Percentiles rank a stretch among this genome's conserved stretches.
These are phyloP conservation scores for Trichoderma orchidacearum DNA, from an alignment of 495 filamentous ascomycete genomes.

Conservation along the genomic window DNA sequence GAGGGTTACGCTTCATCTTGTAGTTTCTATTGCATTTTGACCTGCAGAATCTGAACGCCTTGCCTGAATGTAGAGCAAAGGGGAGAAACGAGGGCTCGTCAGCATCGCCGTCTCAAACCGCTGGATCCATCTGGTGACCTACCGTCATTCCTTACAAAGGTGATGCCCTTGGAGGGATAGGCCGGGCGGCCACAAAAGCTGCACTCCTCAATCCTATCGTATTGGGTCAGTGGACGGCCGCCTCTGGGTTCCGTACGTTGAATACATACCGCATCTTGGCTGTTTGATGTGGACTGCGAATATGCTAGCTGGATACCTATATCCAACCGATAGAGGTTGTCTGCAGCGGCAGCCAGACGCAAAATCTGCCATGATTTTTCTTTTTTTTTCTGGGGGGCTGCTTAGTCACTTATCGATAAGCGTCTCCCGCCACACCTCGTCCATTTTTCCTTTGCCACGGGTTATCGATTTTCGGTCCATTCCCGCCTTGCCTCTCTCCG, in stretches of 20 bases:
- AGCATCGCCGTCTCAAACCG: no score
- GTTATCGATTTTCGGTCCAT: no score
- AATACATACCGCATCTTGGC: neutral
- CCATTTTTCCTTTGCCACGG: no score
- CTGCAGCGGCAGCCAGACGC: neutral
- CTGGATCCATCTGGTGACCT: no score
- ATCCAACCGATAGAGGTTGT: neutral
- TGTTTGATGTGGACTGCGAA: neutral
- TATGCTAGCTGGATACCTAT: neutral
- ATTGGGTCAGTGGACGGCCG: no score
- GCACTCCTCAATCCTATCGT: neutral
- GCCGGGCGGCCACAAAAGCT: constrained; percentile 69
- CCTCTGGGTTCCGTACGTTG: no score
- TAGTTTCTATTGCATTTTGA: constrained; percentile 96
- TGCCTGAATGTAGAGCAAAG: constrained; percentile 23
- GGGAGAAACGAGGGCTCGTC: no score
- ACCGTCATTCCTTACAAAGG: constrained; percentile 56
- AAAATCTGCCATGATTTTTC: neutral
- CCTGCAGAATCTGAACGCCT: constrained; percentile 61
- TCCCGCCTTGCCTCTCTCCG: no score
- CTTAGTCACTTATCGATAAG: neutral
- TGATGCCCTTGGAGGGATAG: constrained; percentile 85
- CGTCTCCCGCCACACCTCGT: neutral
- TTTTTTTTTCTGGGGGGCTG: no score
- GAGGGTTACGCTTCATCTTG: constrained; percentile 87